These are phyloP conservation scores for Periglandula ipomoeae DNA, from an alignment of 2,329 filamentous ascomycete genomes.

Conservation along the genomic window DNA sequence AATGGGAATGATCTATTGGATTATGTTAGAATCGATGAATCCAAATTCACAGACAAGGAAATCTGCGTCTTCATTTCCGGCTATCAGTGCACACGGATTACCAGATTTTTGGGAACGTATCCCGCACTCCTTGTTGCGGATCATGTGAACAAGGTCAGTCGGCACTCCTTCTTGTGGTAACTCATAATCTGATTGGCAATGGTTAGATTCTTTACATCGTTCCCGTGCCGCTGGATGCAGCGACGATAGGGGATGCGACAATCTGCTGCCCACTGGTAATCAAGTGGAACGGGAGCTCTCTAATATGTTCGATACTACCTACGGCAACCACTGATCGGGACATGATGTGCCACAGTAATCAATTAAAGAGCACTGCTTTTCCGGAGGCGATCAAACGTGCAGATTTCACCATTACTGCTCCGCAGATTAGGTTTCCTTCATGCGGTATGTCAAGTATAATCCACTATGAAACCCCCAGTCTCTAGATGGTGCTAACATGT, in stretches of 20 bases:
- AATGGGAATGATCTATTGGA: conserved; percentile 8
- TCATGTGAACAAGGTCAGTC: conserved; percentile 12
- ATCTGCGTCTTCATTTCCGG: conserved; percentile 13
- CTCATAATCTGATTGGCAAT: not conserved
- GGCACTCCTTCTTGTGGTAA: not conserved
- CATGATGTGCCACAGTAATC: conserved; percentile 2
- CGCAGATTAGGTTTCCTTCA: not conserved
- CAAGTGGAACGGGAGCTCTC: conserved; percentile 8
- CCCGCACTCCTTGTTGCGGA: conserved; percentile 13
- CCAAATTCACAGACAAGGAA: conserved; percentile 8
- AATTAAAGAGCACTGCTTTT: conserved; percentile 3
- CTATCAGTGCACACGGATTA: conserved; percentile 8
- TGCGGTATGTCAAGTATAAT: not conserved
- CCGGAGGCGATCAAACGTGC: conserved; percentile 9
- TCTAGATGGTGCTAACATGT: not conserved
- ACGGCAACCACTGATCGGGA: conserved; percentile 8
- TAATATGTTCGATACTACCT: conserved; percentile 11
- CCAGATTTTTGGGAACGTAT: conserved; percentile 10
- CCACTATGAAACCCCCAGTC: not conserved
- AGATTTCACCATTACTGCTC: conserved; percentile 6
- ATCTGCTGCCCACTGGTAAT: conserved; percentile 13
- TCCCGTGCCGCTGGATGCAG: conserved; percentile 13
- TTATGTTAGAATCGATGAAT: conserved; percentile 8
- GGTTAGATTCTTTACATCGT: conserved; percentile 11
- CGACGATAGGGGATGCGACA: conserved; percentile 12